phyloP scores from a whole-genome alignment of 2,329 filamentous ascomycete species.

The Xylaria digitata region DNA sequence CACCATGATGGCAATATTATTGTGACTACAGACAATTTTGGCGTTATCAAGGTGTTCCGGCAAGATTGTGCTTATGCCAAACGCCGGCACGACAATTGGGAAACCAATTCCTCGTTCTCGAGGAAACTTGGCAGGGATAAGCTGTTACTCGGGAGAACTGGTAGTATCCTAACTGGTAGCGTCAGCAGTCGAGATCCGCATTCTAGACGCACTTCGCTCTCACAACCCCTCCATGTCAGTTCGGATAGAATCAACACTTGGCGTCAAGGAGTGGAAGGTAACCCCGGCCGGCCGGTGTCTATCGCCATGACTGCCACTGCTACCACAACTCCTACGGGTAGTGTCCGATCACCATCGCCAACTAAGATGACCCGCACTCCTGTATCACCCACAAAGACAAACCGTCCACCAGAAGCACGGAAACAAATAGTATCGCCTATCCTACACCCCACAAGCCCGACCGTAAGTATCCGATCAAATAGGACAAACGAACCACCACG shows the following conservation, averaged over 20 bases:
- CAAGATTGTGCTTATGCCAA: slow-evolving; percentile 92
- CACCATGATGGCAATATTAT: slow-evolving; percentile 90
- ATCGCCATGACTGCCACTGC: slow-evolving; percentile 49
- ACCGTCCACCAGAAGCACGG: slow-evolving; percentile 59
- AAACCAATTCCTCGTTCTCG: slow-evolving; percentile 80
- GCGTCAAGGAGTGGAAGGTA: slow-evolving; percentile 72
- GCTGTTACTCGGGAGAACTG: slow-evolving; percentile 66
- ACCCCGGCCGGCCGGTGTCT: slow-evolving; percentile 52
- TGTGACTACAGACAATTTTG: slow-evolving; percentile 87
- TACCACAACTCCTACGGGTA: slow-evolving; percentile 53
- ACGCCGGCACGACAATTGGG: slow-evolving; percentile 80
- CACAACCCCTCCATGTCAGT: slow-evolving; percentile 53
- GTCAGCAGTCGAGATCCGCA: slow-evolving; percentile 55
- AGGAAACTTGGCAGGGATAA: slow-evolving; percentile 71
- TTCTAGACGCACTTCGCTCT: slow-evolving; percentile 67
- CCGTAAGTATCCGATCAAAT: slow-evolving; percentile 50
- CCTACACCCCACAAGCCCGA: slow-evolving; percentile 54
- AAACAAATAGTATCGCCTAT: slow-evolving; percentile 52
- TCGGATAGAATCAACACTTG: slow-evolving; percentile 88
- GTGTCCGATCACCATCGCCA: slow-evolving; percentile 68
- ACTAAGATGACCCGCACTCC: slow-evolving; percentile 55
- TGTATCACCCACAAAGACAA: slow-evolving; percentile 43
- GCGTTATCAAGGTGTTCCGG: slow-evolving; percentile 91
- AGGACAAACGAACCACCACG: slow-evolving; percentile 37
- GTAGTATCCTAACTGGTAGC: slow-evolving; percentile 67